A percentile compares a stretch with the other conserved stretches of the same genome.
Conservation (phyloP, 129 eudicot genomes). For the Ambrosia artemisiifolia region DNA sequence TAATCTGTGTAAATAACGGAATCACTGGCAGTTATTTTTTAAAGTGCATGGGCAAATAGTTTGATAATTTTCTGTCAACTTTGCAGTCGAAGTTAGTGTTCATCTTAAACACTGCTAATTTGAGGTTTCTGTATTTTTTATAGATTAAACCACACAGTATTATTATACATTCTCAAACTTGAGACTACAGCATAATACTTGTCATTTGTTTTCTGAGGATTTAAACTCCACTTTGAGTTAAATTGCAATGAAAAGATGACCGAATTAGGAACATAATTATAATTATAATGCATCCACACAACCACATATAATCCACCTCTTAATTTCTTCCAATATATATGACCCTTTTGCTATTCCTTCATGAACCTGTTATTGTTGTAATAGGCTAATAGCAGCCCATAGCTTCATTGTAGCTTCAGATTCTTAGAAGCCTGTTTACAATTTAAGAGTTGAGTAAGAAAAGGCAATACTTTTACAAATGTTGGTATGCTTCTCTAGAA, state of each 20-base stretch:
- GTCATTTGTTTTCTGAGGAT: constrained; percentile 13
- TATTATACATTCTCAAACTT: constrained; percentile 25
- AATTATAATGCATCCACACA: constrained; percentile 17
- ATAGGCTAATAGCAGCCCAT: background rate
- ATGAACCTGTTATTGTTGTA: constrained; percentile 28
- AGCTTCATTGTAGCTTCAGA: constrained; percentile 46
- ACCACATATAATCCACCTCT: constrained; percentile 27
- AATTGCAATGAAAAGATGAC: constrained; percentile 19
- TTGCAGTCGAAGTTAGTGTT: background rate
- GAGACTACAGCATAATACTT: constrained; percentile 21
- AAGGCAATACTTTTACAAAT: background rate
- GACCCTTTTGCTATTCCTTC: constrained; percentile 13
- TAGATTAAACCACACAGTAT: constrained; percentile 24
- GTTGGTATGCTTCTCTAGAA: too few species aligned
- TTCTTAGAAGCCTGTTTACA: constrained; percentile 65
- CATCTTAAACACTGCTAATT: background rate
- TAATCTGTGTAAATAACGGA: too few species aligned
- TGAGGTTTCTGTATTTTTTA: background rate
- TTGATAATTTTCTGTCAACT: background rate
- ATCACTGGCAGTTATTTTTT: background rate
- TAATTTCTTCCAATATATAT: constrained; percentile 6
- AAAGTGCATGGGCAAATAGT: background rate
- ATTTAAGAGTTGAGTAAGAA: constrained; percentile 12
- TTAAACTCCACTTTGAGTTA: constrained; percentile 10
- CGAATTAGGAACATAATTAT: constrained; percentile 20